phyloP scores from a whole-genome alignment of 108 stramenopile species.

The Skeletonema potamos region DNA sequence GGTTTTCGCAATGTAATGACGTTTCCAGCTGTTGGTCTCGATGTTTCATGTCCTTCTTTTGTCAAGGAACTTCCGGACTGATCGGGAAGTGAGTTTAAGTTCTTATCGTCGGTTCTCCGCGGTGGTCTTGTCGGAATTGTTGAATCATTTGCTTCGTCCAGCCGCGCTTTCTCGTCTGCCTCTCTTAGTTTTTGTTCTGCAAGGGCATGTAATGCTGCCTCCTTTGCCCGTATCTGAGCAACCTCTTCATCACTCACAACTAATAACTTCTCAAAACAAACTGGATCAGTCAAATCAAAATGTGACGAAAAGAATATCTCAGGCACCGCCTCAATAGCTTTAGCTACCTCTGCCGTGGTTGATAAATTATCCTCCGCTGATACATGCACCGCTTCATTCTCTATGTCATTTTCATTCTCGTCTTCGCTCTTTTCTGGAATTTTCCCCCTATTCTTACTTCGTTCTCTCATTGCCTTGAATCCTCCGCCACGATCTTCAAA shows the following conservation, averaged over 20 bases:
- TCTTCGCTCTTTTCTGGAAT: not conserved
- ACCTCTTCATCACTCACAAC: conserved; percentile 49
- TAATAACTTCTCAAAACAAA: conserved; percentile 70
- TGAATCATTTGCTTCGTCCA: conserved; percentile 35
- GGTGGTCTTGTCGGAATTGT: conserved; percentile 14
- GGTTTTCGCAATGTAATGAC: conserved; percentile 63
- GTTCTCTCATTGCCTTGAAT: conserved; percentile 28
- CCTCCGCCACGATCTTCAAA: conserved; percentile 54
- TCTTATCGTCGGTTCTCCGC: conserved; percentile 1
- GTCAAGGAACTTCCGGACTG: conserved; percentile 23
- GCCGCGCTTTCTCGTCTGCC: conserved; percentile 39
- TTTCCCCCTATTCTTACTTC: conserved; percentile 1
- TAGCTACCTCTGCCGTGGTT: conserved; percentile 7
- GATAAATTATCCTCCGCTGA: not conserved
- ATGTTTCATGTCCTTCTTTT: conserved; percentile 36
- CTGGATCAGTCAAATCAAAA: conserved; percentile 81
- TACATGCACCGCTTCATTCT: conserved; percentile 2
- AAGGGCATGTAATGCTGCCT: conserved; percentile 40
- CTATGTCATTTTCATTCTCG: conserved; percentile 7
- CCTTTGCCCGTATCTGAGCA: conserved; percentile 41
- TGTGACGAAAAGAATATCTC: conserved; percentile 63
- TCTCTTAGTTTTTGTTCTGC: conserved; percentile 47
- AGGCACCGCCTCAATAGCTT: conserved; percentile 53
- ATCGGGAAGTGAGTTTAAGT: conserved; percentile 7
- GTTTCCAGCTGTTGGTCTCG: conserved; percentile 43